Base-by-base conservation (phyloP, 495 filamentous ascomycete species). In the Neurospora sp. region DNA sequence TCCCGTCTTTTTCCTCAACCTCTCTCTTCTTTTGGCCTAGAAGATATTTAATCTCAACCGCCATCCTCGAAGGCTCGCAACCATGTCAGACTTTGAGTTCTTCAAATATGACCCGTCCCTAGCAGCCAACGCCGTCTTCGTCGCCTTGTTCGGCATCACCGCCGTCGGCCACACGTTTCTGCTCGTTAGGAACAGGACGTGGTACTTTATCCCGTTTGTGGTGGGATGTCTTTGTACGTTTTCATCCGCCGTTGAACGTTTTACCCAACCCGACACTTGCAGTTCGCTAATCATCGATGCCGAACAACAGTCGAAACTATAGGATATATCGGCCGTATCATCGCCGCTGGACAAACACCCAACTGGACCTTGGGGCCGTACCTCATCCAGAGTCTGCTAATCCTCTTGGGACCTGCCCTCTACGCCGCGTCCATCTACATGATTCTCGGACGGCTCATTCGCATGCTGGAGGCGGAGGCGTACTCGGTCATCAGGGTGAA, bases 191-290 rank as follows among this genome's bases (percentile, higher is more conserved):
- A 82, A 79, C 20, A 80, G 82, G 73, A 86, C 84, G 8, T 91
- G 86, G 86, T 91, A 88, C 77, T 88, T 91, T 68, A 85, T 86
- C 8, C 85, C 90, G 0, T 84, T 91, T 37, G 39, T 88, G 8
- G 76, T 90, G 39, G 90, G 89, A 10, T 85, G 87, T 35, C 68
- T 85, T 16, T 89, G 88, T 90, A 82, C 74, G 85, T 82, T 22
- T 27, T 8, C 9, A 35, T 45, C 61, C 18, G n/a, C 59, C 7
- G 20, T 1, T 38, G 22, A 44, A 16, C 16, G 3, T 14, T n/a
- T 8, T 18, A 14, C 1, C 1, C 10, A n/a, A 70, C 20, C 14
- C 53, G 27, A 6, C 59, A 39, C 39, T 35, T 9, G 45, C 47
- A 39, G 42, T 72, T 38, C 47, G 3, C 22, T 38, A 71, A 31